A percentile compares a stretch with the other conserved stretches of the same genome.
Evolutionary conservation across 352 stramenopile genomes (phyloP).

Genomic region (Phytophthora aleatoria): DNA sequence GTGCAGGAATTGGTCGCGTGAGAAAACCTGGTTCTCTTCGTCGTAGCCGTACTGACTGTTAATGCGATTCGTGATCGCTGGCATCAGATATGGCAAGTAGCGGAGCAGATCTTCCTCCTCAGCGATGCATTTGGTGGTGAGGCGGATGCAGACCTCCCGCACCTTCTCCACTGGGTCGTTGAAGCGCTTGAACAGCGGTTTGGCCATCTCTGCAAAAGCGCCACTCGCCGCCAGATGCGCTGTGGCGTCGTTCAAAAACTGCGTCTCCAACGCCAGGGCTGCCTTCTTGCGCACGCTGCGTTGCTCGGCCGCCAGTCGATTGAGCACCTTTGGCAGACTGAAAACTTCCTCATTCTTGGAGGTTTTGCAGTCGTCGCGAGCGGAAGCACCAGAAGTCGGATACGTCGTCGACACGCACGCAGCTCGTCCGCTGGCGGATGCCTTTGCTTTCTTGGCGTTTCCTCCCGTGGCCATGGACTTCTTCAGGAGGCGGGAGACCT

Average conservation of each 20-base stretch:
- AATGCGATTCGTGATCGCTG: constrained; percentile 67
- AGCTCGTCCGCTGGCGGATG: constrained; percentile 1
- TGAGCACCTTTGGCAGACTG: constrained; percentile 57
- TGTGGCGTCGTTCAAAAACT: constrained; percentile 36
- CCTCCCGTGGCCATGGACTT: constrained; percentile 41
- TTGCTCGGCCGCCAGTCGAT: constrained; percentile 60
- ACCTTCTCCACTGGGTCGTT: constrained; percentile 85
- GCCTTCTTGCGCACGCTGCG: constrained; percentile 64
- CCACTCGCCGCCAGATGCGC: constrained; percentile 2
- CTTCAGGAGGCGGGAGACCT: constrained; percentile 42
- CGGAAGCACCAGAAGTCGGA: neutral
- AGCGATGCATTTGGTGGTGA: constrained; percentile 53
- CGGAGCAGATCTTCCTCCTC: constrained; percentile 62
- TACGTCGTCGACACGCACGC: constrained; percentile 1
- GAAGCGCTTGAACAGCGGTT: constrained; percentile 83
- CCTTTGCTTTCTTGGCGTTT: constrained; percentile 10
- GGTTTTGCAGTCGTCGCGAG: neutral
- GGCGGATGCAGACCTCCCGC: constrained; percentile 65
- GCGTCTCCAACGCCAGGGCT: constrained; percentile 47
- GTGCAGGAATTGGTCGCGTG: constrained; percentile 66
- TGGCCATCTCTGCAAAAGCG: constrained; percentile 58
- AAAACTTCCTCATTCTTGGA: constrained; percentile 29
- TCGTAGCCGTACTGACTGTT: constrained; percentile 73
- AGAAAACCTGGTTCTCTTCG: constrained; percentile 79
- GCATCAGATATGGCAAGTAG: constrained; percentile 78